Base-by-base conservation (phyloP, 2,329 filamentous ascomycete genomes). In the Thermochaetoides dissita region DNA sequence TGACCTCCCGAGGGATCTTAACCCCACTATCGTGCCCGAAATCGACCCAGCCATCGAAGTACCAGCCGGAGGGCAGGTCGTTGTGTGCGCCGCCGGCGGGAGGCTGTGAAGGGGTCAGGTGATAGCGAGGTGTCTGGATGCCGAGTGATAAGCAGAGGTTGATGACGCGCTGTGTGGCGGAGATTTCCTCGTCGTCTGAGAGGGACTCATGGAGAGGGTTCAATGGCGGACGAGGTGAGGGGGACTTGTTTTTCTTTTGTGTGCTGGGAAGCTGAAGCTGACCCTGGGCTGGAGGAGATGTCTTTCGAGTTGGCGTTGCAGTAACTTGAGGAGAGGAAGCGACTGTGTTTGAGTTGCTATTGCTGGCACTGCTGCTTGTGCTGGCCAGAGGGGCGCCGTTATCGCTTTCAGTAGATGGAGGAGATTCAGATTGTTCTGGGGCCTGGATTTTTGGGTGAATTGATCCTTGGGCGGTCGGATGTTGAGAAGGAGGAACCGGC, bases 11-110 rank as follows among this genome's bases (percentile, higher is more conserved):
- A 1, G 65, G 63, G 6, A 64, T 48, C 2, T 45, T 46, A 1
- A 42, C 34, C 10, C 45, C 46, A 24, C 56, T 54, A 10, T 53
- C 44, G n/a, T 10, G 34, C 34, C 50, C 50, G 42, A 65, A 67
- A 40, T 57, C 46, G 8, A 61, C 51, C 10, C 48, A 47, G 0
- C 65, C 69, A 35, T 50, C 50, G 47, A 56, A 73, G 40, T 3
- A 33, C 39, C 7, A 38, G n/a, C 17, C 12, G 11, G 38, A 6
- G 12, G 30, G 8, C 10, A 12, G 28, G 8, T 12, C 10, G 34
- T 10, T 3, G 34, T 10, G 2, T 10, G n/a, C 10, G 9, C 34
- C 10, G 34, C 9, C 17, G 34, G 36, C 39, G 0, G 47, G 44
- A 3, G 34, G 12, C 6, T 33, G 31, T 4, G 58, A 50, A 9